Evolutionary conservation across 306 rosid species (phyloP), one percentile per base, ranked within the genome.

Genomic region (Corylus heterophylla): DNA sequence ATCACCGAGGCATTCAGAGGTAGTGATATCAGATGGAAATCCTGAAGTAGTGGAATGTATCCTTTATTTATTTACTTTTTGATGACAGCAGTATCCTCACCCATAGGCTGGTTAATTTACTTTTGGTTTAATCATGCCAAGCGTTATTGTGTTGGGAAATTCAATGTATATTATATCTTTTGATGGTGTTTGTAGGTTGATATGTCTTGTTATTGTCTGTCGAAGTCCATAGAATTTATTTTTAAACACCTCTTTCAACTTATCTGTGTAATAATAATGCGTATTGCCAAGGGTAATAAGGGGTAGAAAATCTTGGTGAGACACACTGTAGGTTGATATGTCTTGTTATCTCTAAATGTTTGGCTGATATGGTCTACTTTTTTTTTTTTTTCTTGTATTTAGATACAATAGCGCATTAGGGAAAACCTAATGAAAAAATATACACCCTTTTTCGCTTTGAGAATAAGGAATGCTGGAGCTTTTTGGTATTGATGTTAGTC

Each of bases 31-130:
- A n/a, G 98, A 92, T 79, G 98, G 98, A 83, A 92, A 92, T 89
- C 97, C 98, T 49, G 91, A 84, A 87, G 98, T 92, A 39, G 97
- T 95, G 82, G 83, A 92, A 79, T 95, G 98, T 92, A 92, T 95
- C 98, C 97, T 86, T 81, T 56, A 18, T 54, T 31, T 42, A 54
- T 52, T 73, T 52, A 20, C 54, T 22, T 10, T 20, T 71, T 39
- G 17, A n/a, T 37, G 71, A 39, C 11, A 22, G 51, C 14, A 2
- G 47, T 3, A 16, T 63, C n/a, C 5, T 31, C 37, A 29, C 44
- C 37, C 18, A 11, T 61, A 6, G 68, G 37, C 12, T 61, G 16
- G 47, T 64, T 3, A 10, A 64, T 35, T 13, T 4, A 50, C n/a
- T 10, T 22, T 10, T 31, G 1, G 50, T 52, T 50, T 58, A 2